A percentile compares a stretch with the other conserved stretches of the same genome.
These are phyloP conservation scores for Emergomyces pasteurianus DNA, from an alignment of 2,329 filamentous ascomycete species.

Conservation along the genomic window DNA sequence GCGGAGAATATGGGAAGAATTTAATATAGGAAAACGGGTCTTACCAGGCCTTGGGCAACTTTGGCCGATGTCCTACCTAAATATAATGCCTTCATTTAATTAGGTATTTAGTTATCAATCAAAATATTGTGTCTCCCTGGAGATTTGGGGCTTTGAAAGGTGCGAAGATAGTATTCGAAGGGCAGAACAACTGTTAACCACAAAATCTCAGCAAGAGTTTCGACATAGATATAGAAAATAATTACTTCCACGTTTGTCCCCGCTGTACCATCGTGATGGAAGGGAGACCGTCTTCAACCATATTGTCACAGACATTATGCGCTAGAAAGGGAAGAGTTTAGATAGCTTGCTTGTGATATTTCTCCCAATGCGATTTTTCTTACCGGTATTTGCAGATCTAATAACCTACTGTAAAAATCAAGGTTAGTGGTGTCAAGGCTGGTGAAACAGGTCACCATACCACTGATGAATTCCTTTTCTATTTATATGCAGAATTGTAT, in stretches of 20 bases:
- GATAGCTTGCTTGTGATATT: too few relatives aligned
- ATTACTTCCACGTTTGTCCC: constrained; percentile 25
- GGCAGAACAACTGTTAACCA: constrained; percentile 11
- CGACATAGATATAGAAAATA: neutral
- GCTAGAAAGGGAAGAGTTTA: constrained; percentile 6
- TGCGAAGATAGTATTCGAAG: constrained; percentile 8
- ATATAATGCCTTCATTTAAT: constrained; percentile 22
- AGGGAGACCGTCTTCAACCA: constrained; percentile 30
- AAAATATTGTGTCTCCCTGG: neutral
- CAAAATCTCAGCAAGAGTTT: neutral
- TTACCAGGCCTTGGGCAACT: constrained; percentile 27
- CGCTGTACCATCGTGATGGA: constrained; percentile 39
- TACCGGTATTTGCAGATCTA: constrained; percentile 37
- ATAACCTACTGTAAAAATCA: constrained; percentile 19
- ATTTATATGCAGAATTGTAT: constrained; percentile 22
- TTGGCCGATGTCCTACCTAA: constrained; percentile 32
- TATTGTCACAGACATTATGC: constrained; percentile 39
- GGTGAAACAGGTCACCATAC: constrained; percentile 5
- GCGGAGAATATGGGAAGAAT: neutral
- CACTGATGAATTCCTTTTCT: constrained; percentile 32
- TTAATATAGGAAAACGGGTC: neutral
- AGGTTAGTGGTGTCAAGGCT: neutral
- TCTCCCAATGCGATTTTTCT: neutral
- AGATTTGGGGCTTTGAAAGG: neutral
- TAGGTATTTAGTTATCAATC: neutral